A percentile compares a stretch with the other conserved stretches of the same genome.
phyloP scores from a whole-genome alignment of 352 stramenopile species.

The Phytophthora pluvialis region DNA sequence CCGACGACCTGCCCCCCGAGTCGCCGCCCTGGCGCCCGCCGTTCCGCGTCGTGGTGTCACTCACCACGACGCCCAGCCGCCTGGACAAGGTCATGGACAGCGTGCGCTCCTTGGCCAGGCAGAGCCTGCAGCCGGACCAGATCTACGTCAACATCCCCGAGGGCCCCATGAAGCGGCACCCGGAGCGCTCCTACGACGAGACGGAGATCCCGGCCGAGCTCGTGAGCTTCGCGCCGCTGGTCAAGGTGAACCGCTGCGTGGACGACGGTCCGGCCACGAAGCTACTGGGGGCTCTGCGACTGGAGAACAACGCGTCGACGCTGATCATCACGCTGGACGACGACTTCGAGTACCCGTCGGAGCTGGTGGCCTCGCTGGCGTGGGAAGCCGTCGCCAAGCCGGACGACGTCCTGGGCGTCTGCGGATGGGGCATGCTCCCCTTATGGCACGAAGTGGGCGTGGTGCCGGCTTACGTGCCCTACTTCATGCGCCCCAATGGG shows the following conservation, averaged over 20 bases:
- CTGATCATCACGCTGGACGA: conserved; percentile 86
- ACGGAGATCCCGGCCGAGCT: conserved; percentile 60
- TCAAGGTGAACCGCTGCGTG: conserved; percentile 74
- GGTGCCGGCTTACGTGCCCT: conserved; percentile 82
- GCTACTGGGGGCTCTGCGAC: conserved; percentile 64
- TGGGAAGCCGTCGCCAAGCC: conserved; percentile 71
- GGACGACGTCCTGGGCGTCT: conserved; percentile 72
- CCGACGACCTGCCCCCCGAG: conserved; percentile 48
- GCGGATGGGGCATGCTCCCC: conserved; percentile 81
- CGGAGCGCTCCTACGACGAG: conserved; percentile 80
- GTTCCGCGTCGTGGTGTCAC: conserved; percentile 83
- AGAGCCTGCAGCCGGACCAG: conserved; percentile 71
- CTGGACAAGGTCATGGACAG: conserved; percentile 83
- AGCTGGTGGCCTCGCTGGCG: conserved; percentile 65
- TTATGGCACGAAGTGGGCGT: conserved; percentile 78
- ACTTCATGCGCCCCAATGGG: conserved; percentile 77
- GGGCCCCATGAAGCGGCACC: conserved; percentile 78
- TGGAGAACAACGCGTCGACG: conserved; percentile 64
- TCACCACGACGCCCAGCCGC: conserved; percentile 78
- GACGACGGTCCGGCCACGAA: conserved; percentile 86
- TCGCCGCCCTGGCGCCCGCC: conserved; percentile 60
- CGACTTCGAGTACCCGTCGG: conserved; percentile 80
- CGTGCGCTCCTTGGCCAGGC: conserved; percentile 59
- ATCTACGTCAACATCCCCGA: conserved; percentile 83
- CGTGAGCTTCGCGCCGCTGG: conserved; percentile 48